Conservation (phyloP, 306 rosid genomes). For the Psophocarpus tetragonolobus region DNA sequence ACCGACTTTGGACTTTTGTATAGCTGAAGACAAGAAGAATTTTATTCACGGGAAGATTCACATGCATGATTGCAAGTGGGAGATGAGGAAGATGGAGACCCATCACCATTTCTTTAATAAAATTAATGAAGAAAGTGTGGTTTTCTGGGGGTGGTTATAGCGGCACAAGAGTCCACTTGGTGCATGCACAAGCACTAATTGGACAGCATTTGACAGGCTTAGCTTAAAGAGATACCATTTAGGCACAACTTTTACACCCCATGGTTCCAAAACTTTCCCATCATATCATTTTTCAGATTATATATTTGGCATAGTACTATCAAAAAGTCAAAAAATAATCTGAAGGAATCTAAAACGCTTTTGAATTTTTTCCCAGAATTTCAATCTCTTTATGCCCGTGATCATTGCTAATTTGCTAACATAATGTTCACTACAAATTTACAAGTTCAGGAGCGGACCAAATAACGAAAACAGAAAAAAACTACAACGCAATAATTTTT, state of each 20-base stretch:
- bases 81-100: conserved; percentile 48
- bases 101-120: conserved; percentile 33
- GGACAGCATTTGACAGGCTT: conserved; percentile 38
- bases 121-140: conserved; percentile 19
- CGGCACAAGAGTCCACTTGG: conserved; percentile 34
- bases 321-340: conserved; percentile 37
- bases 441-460: neutral
- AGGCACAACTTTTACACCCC: conserved; percentile 17
- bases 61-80: conserved; percentile 54
- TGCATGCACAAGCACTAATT: conserved; percentile 28
- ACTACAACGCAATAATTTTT: neutral
- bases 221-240: conserved; percentile 32
- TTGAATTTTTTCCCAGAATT: neutral
- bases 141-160: conserved; percentile 19
- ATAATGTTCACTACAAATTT: neutral
- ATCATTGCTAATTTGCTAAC: neutral
- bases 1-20: conserved; percentile 59
- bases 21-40: conserved; percentile 53
- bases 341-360: conserved; percentile 10
- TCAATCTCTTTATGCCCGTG: neutral
- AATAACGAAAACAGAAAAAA: neutral
- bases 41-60: conserved; percentile 48
- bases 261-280: conserved; percentile 34
- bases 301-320: neutral
- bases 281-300: conserved; percentile 26